A percentile compares a stretch with the other conserved stretches of the same genome.
phyloP scores from a whole-genome alignment of 768 basidiomycete species.

The Suillus luteus region DNA sequence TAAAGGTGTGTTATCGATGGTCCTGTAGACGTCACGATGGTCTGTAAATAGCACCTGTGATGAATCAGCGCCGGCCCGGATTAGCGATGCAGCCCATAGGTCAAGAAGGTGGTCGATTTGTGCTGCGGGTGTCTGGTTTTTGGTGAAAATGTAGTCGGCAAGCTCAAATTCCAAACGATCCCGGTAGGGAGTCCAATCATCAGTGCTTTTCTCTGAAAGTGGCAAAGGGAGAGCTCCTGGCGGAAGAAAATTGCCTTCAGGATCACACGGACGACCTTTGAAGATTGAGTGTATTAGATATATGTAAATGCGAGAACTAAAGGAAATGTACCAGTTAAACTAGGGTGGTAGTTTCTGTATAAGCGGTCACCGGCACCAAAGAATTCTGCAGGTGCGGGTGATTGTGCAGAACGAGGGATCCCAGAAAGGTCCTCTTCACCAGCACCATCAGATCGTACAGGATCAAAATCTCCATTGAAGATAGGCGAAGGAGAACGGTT shows the following conservation, averaged over 20 bases:
- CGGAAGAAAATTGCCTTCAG: constrained; percentile 12
- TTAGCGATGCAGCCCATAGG: constrained; percentile 14
- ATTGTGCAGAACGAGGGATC: too few species aligned
- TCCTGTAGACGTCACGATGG: constrained; percentile 32
- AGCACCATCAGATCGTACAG: too few species aligned
- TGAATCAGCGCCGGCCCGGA: constrained; percentile 10
- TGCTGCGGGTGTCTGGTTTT: constrained; percentile 23
- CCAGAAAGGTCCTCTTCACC: too few species aligned
- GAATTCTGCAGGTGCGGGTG: not conserved
- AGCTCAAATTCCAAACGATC: constrained; percentile 22
- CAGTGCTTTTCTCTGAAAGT: not conserved
- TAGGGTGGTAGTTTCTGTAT: constrained; percentile 15
- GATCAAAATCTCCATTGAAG: too few species aligned
- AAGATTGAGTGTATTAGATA: not conserved
- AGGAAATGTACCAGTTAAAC: constrained; percentile 2
- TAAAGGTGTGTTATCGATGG: constrained; percentile 36
- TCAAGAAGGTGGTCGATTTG: constrained; percentile 32
- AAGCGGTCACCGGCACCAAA: too few species aligned
- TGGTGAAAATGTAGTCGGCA: constrained; percentile 6
- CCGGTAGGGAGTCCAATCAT: constrained; percentile 19
- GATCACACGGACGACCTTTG: constrained; percentile 8
- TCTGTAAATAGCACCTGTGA: constrained; percentile 26
- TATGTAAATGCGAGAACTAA: not conserved
- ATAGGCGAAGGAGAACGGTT: not conserved
- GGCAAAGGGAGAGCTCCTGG: constrained; percentile 9